Evolutionary conservation across 2,329 filamentous ascomycete genomes (phyloP).

Genomic region (Chaetomium globosum): DNA sequence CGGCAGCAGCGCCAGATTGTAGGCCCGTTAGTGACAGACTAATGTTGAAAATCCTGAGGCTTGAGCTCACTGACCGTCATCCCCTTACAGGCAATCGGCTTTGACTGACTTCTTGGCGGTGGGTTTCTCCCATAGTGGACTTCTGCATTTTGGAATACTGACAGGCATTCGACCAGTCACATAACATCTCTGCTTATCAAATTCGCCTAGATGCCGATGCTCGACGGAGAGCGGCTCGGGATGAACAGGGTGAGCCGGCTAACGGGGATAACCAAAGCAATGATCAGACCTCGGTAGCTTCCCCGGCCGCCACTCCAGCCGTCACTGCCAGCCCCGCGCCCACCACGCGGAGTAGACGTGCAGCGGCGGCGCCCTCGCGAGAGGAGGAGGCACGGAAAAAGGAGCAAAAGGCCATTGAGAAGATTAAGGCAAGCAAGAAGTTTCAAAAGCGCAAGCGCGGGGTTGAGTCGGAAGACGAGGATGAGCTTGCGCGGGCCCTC

Average conservation of each 20-base stretch:
- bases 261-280: conserved; percentile 35
- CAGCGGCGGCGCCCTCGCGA: conserved; percentile 38
- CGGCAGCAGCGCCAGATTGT: conserved; percentile 38
- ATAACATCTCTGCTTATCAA: conserved; percentile 68
- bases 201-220: conserved; percentile 56
- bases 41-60: background rate
- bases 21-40: conserved; percentile 39
- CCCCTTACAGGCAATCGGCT: conserved; percentile 49
- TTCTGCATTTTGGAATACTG: conserved; percentile 3
- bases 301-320: conserved; percentile 28
- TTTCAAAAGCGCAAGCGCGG: conserved; percentile 57
- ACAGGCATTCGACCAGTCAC: conserved; percentile 52
- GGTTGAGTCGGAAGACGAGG: conserved; percentile 50
- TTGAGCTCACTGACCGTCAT: conserved; percentile 14
- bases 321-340: conserved; percentile 16
- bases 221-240: conserved; percentile 49
- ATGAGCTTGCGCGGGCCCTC: conserved; percentile 54
- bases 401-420: conserved; percentile 58
- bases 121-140: conserved; percentile 29
- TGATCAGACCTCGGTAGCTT: conserved; percentile 33
- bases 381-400: conserved; percentile 57
- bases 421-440: conserved; percentile 63
- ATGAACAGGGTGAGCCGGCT: conserved; percentile 32
- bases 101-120: conserved; percentile 58
- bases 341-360: conserved; percentile 30